Evolutionary conservation across 768 basidiomycete species (phyloP).

Genomic region (Russula dissimulans): DNA sequence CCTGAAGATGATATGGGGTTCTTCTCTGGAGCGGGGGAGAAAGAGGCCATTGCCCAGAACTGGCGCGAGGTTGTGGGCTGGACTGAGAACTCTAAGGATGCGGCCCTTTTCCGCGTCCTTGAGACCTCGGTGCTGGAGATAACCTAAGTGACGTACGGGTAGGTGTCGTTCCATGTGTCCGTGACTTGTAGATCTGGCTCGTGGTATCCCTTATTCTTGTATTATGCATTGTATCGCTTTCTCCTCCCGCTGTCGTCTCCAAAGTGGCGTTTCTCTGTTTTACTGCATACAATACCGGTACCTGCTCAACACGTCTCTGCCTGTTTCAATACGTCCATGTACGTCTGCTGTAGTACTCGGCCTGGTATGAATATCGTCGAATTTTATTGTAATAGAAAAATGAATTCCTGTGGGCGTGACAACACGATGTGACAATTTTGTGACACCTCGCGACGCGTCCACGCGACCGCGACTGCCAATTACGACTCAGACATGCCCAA

Average conservation of each 20-base stretch:
- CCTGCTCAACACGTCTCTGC: background rate
- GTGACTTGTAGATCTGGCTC: conserved; percentile 1
- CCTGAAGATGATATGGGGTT: conserved; percentile 68
- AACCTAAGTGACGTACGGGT: conserved; percentile 26
- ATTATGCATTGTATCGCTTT: conserved; percentile 13
- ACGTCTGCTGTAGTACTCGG: conserved; percentile 12
- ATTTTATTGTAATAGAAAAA: background rate
- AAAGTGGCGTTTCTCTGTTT: conserved; percentile 2
- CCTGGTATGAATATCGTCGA: background rate
- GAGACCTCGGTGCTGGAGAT: conserved; percentile 76
- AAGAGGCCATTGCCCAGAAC: conserved; percentile 72
- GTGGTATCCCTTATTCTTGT: conserved; percentile 17
- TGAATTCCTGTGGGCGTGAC: background rate
- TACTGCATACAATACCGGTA: conserved; percentile 3
- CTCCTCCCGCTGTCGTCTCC: background rate
- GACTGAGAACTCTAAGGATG: conserved; percentile 73
- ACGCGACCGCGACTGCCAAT: background rate
- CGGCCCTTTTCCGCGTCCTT: conserved; percentile 63
- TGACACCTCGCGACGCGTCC: conserved; percentile 7
- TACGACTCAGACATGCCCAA: conserved; percentile 14
- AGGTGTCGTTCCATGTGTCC: background rate
- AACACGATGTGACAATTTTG: background rate
- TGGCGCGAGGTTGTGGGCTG: conserved; percentile 77
- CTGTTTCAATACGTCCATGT: conserved; percentile 16
- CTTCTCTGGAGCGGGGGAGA: conserved; percentile 74